phyloP scores from a whole-genome alignment of 495 filamentous ascomycete genomes.

The Tetracladium setigerum region DNA sequence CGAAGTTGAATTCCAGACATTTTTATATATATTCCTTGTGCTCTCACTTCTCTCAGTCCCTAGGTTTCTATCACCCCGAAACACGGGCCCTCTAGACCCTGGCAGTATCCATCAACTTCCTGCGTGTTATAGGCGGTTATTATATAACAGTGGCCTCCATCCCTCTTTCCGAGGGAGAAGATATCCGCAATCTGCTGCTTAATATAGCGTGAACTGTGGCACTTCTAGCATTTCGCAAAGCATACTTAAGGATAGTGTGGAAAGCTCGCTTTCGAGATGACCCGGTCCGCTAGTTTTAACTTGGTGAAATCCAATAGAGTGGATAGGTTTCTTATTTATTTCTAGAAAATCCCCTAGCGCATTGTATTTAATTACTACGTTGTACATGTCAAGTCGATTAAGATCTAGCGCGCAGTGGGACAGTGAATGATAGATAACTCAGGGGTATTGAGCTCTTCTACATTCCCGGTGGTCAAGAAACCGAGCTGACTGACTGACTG shows the following conservation, averaged over 20 bases:
- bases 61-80: too few relatives aligned
- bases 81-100: too few relatives aligned
- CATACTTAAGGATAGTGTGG: constrained; percentile 4
- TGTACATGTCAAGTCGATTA: constrained; percentile 7
- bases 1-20: too few relatives aligned
- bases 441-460: too few relatives aligned
- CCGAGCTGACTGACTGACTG: too few relatives aligned
- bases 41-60: too few relatives aligned
- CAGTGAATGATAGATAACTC: too few relatives aligned
- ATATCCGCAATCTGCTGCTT: constrained; percentile 10
- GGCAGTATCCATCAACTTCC: too few relatives aligned
- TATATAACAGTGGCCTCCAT: constrained; percentile 9
- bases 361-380: constrained; percentile 1
- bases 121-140: too few relatives aligned
- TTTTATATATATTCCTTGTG: too few relatives aligned
- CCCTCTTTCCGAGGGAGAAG: constrained; percentile 10
- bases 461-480: too few relatives aligned
- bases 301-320: constrained; percentile 10
- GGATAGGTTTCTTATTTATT: constrained; percentile 12
- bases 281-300: constrained; percentile 1
- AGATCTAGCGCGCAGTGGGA: too few relatives aligned
- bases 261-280: neutral
- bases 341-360: constrained; percentile 6
- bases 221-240: constrained; percentile 11
- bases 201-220: constrained; percentile 5